Evolutionary conservation across 208 protist genomes (phyloP).

Genomic region (Trypanosoma theileri): DNA sequence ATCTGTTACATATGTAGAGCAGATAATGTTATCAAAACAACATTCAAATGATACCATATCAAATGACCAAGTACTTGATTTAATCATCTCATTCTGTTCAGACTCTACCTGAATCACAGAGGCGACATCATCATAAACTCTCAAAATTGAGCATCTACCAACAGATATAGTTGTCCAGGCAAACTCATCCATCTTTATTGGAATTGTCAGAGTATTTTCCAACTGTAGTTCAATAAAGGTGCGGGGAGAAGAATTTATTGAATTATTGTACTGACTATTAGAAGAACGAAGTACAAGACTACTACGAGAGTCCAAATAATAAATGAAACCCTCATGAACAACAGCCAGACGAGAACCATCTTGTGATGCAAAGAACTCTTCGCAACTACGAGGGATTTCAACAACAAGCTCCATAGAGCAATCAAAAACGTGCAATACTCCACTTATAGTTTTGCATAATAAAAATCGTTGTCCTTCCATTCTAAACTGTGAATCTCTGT

Average conservation of each 20-base stretch:
- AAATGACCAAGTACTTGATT: slow-evolving; percentile 7
- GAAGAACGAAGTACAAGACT: not conserved
- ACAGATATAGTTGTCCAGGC: slow-evolving; percentile 12
- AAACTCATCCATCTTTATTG: not conserved
- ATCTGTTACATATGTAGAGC: not conserved
- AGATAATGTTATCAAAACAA: slow-evolving; percentile 8
- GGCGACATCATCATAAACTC: not conserved
- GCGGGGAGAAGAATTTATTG: not conserved
- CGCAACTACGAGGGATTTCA: slow-evolving; percentile 47
- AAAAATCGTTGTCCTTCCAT: slow-evolving; percentile 65
- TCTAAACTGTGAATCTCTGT: slow-evolving; percentile 33
- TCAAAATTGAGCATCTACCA: slow-evolving; percentile 5
- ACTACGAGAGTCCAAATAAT: slow-evolving; percentile 24
- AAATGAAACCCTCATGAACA: slow-evolving; percentile 42
- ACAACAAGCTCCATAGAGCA: slow-evolving; percentile 43
- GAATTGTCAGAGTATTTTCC: slow-evolving; percentile 1
- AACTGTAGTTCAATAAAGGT: slow-evolving; percentile 1
- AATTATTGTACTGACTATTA: not conserved
- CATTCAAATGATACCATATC: not conserved
- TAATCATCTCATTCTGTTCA: not conserved
- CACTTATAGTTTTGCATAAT: slow-evolving; percentile 45
- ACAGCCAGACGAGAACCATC: slow-evolving; percentile 42
- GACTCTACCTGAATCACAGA: not conserved
- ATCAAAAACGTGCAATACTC: slow-evolving; percentile 54
- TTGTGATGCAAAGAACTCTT: slow-evolving; percentile 60